Evolutionary conservation across 1,284 basidiomycete genomes (phyloP), one percentile per base, ranked within the genome.

Genomic region (Anthracocystis setariae): DNA sequence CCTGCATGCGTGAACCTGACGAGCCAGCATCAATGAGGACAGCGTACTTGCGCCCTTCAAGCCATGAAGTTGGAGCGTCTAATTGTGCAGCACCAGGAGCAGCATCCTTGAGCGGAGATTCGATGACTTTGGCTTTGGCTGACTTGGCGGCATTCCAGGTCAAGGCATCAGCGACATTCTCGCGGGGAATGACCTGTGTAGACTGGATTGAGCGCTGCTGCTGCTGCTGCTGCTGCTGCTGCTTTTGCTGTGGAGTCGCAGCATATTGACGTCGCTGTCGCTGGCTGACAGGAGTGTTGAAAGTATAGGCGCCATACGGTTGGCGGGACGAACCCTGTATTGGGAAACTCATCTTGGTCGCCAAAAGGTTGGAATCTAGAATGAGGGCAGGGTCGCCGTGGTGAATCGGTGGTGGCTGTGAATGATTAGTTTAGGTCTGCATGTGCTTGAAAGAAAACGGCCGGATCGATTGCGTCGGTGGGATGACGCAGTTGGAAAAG

Each of bases 21-120:
- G 93, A 96, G 70, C 95, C 95, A 77, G 95, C 95, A 86, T 99
- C 95, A 82, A 99, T 91, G 59, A 98, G 93, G 66, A 98, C 89
- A 48, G 93, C 94, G 85, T 95, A 98, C 42, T 82, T 65, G 27
- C 81, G 63, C 23, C 57, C 61, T 37, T 56, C 44, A n/a, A 60
- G 50, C 70, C 75, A 72, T 5, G 60, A 53, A 1, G 61, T 24
- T 3, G 69, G 70, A 8, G 73, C 65, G 29, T 69, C 70, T 20
- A 64, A 39, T 52, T 73, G 70, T 3, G 70, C 70, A 17, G 53
- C 56, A 8, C 70, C 70, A 3, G 69, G 68, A 25, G 51, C 68
- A 8, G 58, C 68, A 25, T 37, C 54, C 38, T 71, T 71, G 68
- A 71, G 68, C 4, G 68, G 53, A n/a, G 62, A 71, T 45, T 58